Evolutionary conservation across 2,329 filamentous ascomycete genomes (phyloP).

Genomic region (Stemphylium lycopersici): DNA sequence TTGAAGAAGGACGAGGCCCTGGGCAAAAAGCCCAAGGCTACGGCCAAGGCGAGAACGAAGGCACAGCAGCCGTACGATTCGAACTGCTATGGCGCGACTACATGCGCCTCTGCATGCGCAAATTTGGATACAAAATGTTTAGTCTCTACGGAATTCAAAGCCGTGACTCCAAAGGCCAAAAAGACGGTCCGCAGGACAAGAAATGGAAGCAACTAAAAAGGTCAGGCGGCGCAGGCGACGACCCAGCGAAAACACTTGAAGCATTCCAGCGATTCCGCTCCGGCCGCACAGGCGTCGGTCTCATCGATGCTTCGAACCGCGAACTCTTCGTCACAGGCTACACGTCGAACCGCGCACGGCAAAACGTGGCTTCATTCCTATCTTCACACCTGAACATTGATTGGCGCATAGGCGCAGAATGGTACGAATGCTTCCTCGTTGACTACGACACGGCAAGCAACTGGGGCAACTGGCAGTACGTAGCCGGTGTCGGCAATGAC

Average conservation of each 20-base stretch:
- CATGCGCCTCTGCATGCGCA: conserved; percentile 75
- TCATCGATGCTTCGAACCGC: conserved; percentile 78
- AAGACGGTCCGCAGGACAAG: conserved; percentile 48
- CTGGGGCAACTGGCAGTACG: conserved; percentile 85
- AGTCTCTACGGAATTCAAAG: conserved; percentile 66
- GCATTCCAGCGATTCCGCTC: conserved; percentile 64
- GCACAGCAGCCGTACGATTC: conserved; percentile 71
- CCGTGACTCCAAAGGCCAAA: conserved; percentile 14
- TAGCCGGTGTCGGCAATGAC: conserved; percentile 80
- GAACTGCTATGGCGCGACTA: conserved; percentile 81
- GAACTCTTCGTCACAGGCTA: conserved; percentile 79
- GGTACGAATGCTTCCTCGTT: conserved; percentile 76
- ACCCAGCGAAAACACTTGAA: conserved; percentile 50
- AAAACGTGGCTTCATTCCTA: conserved; percentile 78
- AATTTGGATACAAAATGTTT: conserved; percentile 72
- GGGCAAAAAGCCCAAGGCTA: conserved; percentile 57
- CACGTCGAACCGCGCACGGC: conserved; percentile 75
- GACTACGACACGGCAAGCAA: conserved; percentile 80
- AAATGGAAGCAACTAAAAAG: conserved; percentile 38
- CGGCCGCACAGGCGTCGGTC: conserved; percentile 74
- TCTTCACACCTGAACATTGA: conserved; percentile 76
- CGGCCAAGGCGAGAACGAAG: conserved; percentile 73
- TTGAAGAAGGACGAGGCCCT: conserved; percentile 66
- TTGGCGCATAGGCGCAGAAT: conserved; percentile 81
- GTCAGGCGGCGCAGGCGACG: conserved; percentile 47